Evolutionary conservation across 164 flowering plant genomes (phyloP), one percentile per base, ranked within the genome.

Genomic region (Hamamelis virginiana): DNA sequence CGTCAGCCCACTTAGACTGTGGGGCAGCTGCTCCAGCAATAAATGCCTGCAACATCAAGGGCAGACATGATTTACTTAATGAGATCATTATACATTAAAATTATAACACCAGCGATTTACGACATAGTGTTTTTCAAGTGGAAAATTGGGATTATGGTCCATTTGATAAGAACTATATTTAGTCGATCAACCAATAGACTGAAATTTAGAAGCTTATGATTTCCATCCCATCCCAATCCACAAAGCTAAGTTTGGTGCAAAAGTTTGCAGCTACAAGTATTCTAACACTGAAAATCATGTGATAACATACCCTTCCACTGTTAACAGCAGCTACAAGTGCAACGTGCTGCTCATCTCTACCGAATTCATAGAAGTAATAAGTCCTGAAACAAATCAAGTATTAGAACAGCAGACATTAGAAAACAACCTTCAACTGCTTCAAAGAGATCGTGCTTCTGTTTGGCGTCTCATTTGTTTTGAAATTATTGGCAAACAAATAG

Each of bases 11-110:
- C 70, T 76, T 92, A 48, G 80, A 81, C 60, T 86, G 63, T 16
- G 96, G 97, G 10, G 96, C 97, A 77, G 93, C 71, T 76, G 91
- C 97, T 72, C 93, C 97, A 65, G 97, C 94, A 71, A 95, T 80
- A 77, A 75, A 64, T 62, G 85, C 89, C 98, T 95, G 53, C 23
- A 80, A 60, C 33, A 75, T 9, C 15, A 13, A 53, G 0, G 43
- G 5, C 4, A n/a, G 59, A 15, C 6, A 22, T 52, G 45, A 61
- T 50, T 21, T n/a, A n/a, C 38, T 19, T 41, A 46, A 66, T 53
- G 10, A n/a, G 58, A 19, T 19, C 16, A 8, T 55, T 19, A 55
- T 19, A n/a, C 26, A 21, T 55, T 3, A 14, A 38, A 38, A 26
- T 48, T 16, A 63, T 8, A 0, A 15, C 50, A 21, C 14, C 9